Conservation (phyloP, 306 rosid genomes). For the Clitoria ternatea region DNA sequence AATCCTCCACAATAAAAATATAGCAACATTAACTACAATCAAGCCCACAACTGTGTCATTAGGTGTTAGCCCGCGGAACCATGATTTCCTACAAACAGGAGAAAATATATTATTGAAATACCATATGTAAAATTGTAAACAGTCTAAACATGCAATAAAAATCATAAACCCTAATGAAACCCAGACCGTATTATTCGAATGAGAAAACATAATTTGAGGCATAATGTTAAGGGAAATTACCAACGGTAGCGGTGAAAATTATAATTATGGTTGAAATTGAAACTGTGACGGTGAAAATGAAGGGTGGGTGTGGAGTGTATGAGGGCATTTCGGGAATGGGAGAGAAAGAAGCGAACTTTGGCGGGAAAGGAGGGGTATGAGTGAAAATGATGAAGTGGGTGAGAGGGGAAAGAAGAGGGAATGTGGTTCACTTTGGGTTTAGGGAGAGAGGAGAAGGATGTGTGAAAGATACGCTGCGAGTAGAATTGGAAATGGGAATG, state of each 20-base stretch:
- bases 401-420: slow-evolving; percentile 19
- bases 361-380: slow-evolving; percentile 37
- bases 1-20: slow-evolving; percentile 62
- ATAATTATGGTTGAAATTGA: slow-evolving; percentile 23
- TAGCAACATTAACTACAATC: slow-evolving; percentile 71
- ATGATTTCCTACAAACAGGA: slow-evolving; percentile 54
- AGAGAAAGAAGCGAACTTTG: slow-evolving; percentile 36
- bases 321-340: no score
- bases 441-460: slow-evolving; percentile 33
- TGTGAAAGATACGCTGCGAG: slow-evolving; percentile 19
- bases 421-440: slow-evolving; percentile 26
- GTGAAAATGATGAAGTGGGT: slow-evolving; percentile 26
- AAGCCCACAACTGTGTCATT: slow-evolving; percentile 57
- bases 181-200: background rate
- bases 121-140: background rate
- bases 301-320: slow-evolving; percentile 26
- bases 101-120: slow-evolving; percentile 27
- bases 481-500: background rate
- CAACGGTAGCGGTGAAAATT: slow-evolving; percentile 29
- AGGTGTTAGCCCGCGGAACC: slow-evolving; percentile 42
- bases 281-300: slow-evolving; percentile 33
- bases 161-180: slow-evolving; percentile 19
- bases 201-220: background rate
- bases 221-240: slow-evolving; percentile 36
- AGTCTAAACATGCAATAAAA: background rate